Base-by-base conservation (phyloP, 2,329 filamentous ascomycete genomes). In the Pestalotiopsis fici region DNA sequence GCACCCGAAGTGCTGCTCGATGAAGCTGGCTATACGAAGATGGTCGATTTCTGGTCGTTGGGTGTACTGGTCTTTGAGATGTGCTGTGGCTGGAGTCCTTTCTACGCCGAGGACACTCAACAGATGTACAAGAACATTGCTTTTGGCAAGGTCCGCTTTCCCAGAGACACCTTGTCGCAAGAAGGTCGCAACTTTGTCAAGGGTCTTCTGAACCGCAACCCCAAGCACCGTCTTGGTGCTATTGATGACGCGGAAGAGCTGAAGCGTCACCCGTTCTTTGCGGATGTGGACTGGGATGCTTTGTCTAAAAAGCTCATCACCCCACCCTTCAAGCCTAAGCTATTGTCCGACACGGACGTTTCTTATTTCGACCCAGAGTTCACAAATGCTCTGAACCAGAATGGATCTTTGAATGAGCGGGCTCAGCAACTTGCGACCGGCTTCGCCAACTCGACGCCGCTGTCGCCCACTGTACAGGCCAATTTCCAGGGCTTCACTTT, bases 61-160 rank as follows among this genome's bases (percentile, higher is more conserved):
- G 96, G 96, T 67, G 96, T 99, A 60, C 86, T 99, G 65, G 96
- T 99, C 1, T 99, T 99, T 75, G 96, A 99, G 80, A 99, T 99
- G 96, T 99, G 96, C 83, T 99, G 96, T 75, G 96, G 96, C 39
- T 99, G 96, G 96, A 98, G 94, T 75, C 96, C 96, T 0, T 99
- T 99, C 82, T 99, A 98, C 74, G 96, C 96, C 66, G 96, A 99
- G 77, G 96, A 99, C 77, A 99, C 96, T 0, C 96, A 99, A 81
- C 96, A 99, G 80, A 99, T 99, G 96, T 99, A 99, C 85, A 99
- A 99, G 86, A 99, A 99, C 83, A 99, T 99, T 78, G 96, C 96
- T 0, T 99, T 99, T 77, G 96, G 96, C 78, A 99, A 99, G 79
- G 96, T 99, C 67, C 88, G 96, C 69, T 99, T 99, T 79, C 96